Percentiles rank a stretch among this genome's conserved stretches.
Evolutionary conservation across 2,329 filamentous ascomycete genomes (phyloP).

Genomic region (Chaetomiaceae sp.): DNA sequence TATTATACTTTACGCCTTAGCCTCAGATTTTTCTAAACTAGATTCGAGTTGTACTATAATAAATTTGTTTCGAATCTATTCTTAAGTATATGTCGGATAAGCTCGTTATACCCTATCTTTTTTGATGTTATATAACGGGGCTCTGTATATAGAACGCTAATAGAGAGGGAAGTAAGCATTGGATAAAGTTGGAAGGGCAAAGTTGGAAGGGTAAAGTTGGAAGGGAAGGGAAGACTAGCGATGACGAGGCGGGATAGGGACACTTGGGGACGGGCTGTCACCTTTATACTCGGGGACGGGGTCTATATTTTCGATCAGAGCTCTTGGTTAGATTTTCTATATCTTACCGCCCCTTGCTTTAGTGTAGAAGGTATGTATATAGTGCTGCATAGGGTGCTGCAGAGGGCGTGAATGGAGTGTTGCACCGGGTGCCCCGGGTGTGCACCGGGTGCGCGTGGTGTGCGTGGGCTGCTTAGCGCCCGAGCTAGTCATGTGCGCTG

Average conservation of each 20-base stretch:
- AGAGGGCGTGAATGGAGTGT: not conserved
- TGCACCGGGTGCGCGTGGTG: not conserved
- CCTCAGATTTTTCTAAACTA: not conserved
- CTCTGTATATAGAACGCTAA: not conserved
- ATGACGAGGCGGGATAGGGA: not conserved
- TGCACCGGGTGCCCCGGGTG: not conserved
- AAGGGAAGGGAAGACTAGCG: not conserved
- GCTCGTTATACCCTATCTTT: not conserved
- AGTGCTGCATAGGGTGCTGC: not conserved
- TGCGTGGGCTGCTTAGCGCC: not conserved
- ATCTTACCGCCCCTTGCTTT: not conserved
- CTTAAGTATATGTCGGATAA: not conserved
- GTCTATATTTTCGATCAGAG: not conserved
- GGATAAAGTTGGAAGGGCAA: not conserved
- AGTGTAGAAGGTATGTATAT: not conserved
- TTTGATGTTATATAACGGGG: not conserved
- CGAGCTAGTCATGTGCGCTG: not conserved
- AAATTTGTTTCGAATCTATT: not conserved
- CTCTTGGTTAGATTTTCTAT: not conserved
- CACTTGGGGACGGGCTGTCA: not conserved
- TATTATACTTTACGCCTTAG: not conserved
- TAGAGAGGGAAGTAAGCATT: not conserved
- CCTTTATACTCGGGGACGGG: not conserved
- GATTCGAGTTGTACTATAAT: not conserved
- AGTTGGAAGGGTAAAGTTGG: not conserved